Evolutionary conservation across 495 filamentous ascomycete genomes (phyloP), one percentile per base, ranked within the genome.

Genomic region (Coniosporium apollinis): DNA sequence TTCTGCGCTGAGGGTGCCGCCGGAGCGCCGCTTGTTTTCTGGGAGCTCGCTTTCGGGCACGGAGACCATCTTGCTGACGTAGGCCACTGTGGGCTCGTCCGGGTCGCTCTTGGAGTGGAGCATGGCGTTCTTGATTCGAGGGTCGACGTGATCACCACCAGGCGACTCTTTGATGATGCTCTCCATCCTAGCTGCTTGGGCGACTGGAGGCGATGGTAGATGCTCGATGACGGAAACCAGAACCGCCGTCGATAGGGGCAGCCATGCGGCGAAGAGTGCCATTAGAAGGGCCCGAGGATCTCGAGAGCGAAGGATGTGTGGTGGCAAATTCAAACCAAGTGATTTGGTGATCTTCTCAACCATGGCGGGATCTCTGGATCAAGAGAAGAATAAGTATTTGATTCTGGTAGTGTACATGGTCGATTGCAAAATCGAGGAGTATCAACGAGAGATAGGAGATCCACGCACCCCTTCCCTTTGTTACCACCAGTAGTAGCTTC

Each of bases 31-130:
- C 49, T 75, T 87, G 41, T 86, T 83, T 34, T 82, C 65, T 1
- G 75, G 73, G 13, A 99, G 65, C 42, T 96, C 85, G 48, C 82
- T 94, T 47, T 86, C 82, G 1, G 82, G 85, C 13, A 96, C 71
- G 1, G 89, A 84, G 15, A 94, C 80, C 86, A 99, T 92, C 56
- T 99, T 99, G 57, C 86, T 94, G 28, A 99, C 83, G 45, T 91
- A 99, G 7, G 85, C 89, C 5, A 96, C 82, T 2, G 91, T 74
- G 2, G 89, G 87, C 31, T 78, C 77, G 0, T 71, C 66, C 6
- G 66, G 56, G 1, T 56, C 58, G 3, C 69, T 72, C 43, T 79
- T 78, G 51, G 89, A 94, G 1, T 74, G 66, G 3, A 81, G 49
- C 74, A 96, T 84, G 6, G 89, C 85, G 14, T 77, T 64, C 39